Percentiles rank a stretch among this genome's conserved stretches.
Evolutionary conservation across 805 yeast species (phyloP).

Genomic region (Pichia scutulata): DNA sequence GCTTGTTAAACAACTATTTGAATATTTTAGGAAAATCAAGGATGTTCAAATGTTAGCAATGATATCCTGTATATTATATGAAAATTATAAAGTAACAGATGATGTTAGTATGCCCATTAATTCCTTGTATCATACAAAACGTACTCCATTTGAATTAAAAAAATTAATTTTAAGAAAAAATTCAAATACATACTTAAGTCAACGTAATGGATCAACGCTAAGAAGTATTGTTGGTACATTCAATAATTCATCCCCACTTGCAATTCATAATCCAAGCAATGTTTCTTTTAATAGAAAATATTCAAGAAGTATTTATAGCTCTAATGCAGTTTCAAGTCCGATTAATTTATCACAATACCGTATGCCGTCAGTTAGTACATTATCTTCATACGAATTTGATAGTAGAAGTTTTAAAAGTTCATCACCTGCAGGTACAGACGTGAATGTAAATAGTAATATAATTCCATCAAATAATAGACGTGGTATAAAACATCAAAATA

Average conservation of each 20-base stretch:
- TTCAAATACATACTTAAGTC: not conserved
- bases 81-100: constrained; percentile 26
- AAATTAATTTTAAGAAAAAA: constrained; percentile 1
- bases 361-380: constrained; percentile 20
- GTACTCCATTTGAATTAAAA: not conserved
- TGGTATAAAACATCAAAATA: constrained; percentile 18
- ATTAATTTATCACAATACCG: constrained; percentile 7
- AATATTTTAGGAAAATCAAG: constrained; percentile 52
- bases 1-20: constrained; percentile 55
- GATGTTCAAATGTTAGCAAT: constrained; percentile 88
- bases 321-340: constrained; percentile 4
- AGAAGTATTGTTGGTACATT: not conserved
- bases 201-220: not conserved
- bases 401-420: constrained; percentile 18
- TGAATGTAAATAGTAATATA: not conserved
- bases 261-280: constrained; percentile 3
- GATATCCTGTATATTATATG: constrained; percentile 66
- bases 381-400: constrained; percentile 19
- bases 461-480: constrained; percentile 20
- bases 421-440: constrained; percentile 19
- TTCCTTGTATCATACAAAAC: constrained; percentile 32
- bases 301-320: constrained; percentile 10
- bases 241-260: not conserved
- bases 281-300: constrained; percentile 15
- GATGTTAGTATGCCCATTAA: constrained; percentile 35